These are phyloP conservation scores for Gloeostereum incarnatum DNA, from an alignment of 768 basidiomycete genomes.

Conservation along the genomic window DNA sequence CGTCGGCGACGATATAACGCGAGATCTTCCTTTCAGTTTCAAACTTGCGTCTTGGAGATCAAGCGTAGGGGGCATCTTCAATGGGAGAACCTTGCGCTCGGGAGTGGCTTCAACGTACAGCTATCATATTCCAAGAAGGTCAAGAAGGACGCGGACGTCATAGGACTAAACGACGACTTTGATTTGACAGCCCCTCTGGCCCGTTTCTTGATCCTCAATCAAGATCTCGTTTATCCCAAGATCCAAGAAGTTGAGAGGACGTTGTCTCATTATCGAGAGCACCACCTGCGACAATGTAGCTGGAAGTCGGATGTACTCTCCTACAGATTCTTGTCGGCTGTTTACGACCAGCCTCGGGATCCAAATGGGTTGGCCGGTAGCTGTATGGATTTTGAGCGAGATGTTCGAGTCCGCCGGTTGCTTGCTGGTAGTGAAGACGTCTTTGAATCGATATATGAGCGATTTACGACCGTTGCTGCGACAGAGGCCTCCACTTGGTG, in stretches of 20 bases:
- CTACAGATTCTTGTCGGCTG: constrained; percentile 51
- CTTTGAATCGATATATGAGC: constrained; percentile 41
- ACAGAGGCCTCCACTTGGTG: constrained; percentile 57
- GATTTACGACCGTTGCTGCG: constrained; percentile 38
- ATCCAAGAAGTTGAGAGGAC: constrained; percentile 34
- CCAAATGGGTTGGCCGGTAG: constrained; percentile 32
- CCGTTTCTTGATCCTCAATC: constrained; percentile 52
- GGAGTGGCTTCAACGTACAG: constrained; percentile 59
- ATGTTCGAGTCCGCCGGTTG: constrained; percentile 45
- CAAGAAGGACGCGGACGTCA: constrained; percentile 33
- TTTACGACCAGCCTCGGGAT: constrained; percentile 49
- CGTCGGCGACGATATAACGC: constrained; percentile 39
- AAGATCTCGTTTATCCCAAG: constrained; percentile 32
- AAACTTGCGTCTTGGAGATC: constrained; percentile 38
- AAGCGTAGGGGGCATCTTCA: constrained; percentile 40
- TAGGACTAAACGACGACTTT: constrained; percentile 60
- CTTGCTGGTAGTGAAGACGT: constrained; percentile 33
- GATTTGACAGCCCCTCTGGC: constrained; percentile 55
- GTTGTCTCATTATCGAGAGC: constrained; percentile 41
- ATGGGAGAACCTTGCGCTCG: constrained; percentile 47
- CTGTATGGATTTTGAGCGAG: constrained; percentile 38
- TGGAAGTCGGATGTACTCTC: constrained; percentile 46
- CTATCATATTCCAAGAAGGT: constrained; percentile 49
- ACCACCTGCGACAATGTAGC: constrained; percentile 35
- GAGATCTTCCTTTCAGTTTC: constrained; percentile 33